Percentiles rank a stretch among this genome's conserved stretches.
Evolutionary conservation across 1,284 basidiomycete species (phyloP).

Genomic region (Tetrapyrgos nigripes): DNA sequence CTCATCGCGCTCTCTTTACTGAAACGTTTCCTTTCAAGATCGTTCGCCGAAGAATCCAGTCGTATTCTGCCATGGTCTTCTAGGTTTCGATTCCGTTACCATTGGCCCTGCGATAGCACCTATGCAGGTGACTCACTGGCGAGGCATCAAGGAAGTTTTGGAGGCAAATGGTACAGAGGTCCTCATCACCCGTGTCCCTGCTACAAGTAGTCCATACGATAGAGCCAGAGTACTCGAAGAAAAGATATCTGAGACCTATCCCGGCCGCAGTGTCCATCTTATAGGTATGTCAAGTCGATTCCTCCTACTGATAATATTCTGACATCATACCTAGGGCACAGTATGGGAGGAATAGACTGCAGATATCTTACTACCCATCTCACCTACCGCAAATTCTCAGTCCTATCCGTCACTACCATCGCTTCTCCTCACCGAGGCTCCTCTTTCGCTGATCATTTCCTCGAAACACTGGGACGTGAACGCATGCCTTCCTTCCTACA

Average conservation of each 20-base stretch:
- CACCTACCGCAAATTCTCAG: slow-evolving; percentile 65
- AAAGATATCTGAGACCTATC: slow-evolving; percentile 80
- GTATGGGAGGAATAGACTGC: slow-evolving; percentile 95
- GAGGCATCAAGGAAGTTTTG: slow-evolving; percentile 91
- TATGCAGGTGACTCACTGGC: slow-evolving; percentile 91
- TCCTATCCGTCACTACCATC: slow-evolving; percentile 91
- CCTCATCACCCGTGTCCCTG: slow-evolving; percentile 90
- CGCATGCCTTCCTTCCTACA: slow-evolving; percentile 69
- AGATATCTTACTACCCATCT: slow-evolving; percentile 85
- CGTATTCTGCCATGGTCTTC: slow-evolving; percentile 92
- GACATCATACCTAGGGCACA: slow-evolving; percentile 62
- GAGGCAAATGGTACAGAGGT: slow-evolving; percentile 91
- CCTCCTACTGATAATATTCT: slow-evolving; percentile 1
- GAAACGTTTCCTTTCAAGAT: slow-evolving; percentile 5
- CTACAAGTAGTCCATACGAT: slow-evolving; percentile 86
- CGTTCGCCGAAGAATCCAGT: slow-evolving; percentile 62
- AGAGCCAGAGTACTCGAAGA: slow-evolving; percentile 88
- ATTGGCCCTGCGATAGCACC: slow-evolving; percentile 78
- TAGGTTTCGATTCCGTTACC: slow-evolving; percentile 85
- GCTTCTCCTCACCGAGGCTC: slow-evolving; percentile 93
- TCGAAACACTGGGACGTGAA: slow-evolving; percentile 76
- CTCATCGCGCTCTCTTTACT: slow-evolving; percentile 5
- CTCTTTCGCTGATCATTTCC: slow-evolving; percentile 92
- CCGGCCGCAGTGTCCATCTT: slow-evolving; percentile 85
- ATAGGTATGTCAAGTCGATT: slow-evolving; percentile 58